Evolutionary conservation across 768 basidiomycete genomes (phyloP).

Genomic region (Lactarius tabidus): DNA sequence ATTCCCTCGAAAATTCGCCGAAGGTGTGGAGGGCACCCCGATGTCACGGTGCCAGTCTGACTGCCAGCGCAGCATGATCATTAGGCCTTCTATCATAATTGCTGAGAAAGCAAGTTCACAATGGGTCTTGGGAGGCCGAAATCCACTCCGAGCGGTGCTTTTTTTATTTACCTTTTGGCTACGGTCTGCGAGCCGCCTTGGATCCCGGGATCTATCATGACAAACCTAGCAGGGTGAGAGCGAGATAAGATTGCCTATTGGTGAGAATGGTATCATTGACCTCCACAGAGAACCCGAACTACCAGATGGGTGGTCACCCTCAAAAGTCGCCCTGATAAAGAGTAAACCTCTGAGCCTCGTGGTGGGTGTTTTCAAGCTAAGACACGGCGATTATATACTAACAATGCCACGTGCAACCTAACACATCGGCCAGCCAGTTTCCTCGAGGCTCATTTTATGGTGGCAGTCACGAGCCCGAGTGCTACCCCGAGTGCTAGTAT

Average conservation of each 20-base stretch:
- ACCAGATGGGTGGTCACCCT: not conserved
- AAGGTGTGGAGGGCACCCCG: not conserved
- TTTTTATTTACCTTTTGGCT: slow-evolving; percentile 10
- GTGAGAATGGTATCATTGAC: not conserved
- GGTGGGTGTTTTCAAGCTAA: not conserved
- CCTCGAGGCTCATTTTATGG: slow-evolving; percentile 1
- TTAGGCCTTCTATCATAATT: too few species aligned
- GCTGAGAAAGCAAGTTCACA: not conserved
- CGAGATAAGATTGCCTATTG: slow-evolving; percentile 19
- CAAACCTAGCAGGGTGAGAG: not conserved
- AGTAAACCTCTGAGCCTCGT: slow-evolving; percentile 9
- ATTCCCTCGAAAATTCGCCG: not conserved
- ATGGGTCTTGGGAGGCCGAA: not conserved
- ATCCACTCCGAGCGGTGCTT: not conserved
- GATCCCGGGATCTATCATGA: not conserved
- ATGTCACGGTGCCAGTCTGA: not conserved
- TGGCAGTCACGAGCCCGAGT: not conserved
- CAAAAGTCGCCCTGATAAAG: not conserved
- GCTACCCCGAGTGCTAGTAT: slow-evolving; percentile 1
- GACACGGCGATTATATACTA: not conserved
- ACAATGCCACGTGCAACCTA: not conserved
- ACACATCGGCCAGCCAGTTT: not conserved
- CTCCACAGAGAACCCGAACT: not conserved
- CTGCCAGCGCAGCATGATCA: not conserved
- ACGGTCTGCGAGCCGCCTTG: not conserved